Base-by-base conservation (phyloP, 2,329 filamentous ascomycete species). In the Penicillium sclerotigenum region DNA sequence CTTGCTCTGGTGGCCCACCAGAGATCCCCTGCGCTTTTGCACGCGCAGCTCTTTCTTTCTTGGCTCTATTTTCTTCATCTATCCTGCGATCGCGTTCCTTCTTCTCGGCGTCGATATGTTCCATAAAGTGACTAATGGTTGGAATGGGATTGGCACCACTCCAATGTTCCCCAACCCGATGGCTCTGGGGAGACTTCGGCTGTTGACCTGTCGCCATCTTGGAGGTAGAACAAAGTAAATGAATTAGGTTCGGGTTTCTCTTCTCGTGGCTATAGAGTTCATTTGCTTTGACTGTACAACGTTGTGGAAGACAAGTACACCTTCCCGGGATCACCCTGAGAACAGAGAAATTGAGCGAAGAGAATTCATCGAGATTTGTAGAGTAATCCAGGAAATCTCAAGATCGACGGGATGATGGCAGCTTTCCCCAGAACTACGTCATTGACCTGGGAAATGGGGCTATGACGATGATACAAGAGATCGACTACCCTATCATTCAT, bases 81-180 rank as follows among this genome's bases (percentile, higher is more conserved):
- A 96, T 86, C 60, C 83, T 77, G 54, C 81, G 81, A 73, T 96
- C 90, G 63, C 91, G 83, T 9, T 87, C 77, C 65, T 83, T 85
- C 78, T 96, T 96, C 64, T 95, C 86, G 51, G 76, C 79, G 72
- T 96, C 92, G 34, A 97, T 81, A 61, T 83, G 83, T 51, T 89
- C 83, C 63, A 96, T 82, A 63, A 96, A 95, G 72, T 93, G 84
- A 69, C 88, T 86, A 63, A 97, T 88, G 54, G 91, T 96, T 7
- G 93, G 93, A 51, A 97, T 86, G 24, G 89, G 89, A 72, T 96
- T 96, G 57, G 75, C 75, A 49, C 87, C 91, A 29, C 89, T 93
- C 79, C 95, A 97, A 71, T 91, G 88, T 67, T 89, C 86, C 20
- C 82, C 82, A 10, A 73, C 73, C 47, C 77, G 78, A 63, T 80